Conservation (phyloP, 306 rosid genomes). For the Casuarina cunninghamiana region DNA sequence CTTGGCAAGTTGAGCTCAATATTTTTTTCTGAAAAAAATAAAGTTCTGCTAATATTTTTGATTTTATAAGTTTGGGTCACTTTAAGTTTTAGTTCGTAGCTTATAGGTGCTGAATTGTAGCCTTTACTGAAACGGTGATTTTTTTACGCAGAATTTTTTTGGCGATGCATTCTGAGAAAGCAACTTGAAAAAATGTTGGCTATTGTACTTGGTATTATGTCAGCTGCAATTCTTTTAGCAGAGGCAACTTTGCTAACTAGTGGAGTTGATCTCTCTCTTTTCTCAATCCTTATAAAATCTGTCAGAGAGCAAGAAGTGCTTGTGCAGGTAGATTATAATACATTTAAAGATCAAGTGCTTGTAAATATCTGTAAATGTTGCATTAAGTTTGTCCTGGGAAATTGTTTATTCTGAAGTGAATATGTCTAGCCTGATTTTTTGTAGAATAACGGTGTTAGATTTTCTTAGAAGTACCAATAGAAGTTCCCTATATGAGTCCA, state of each 20-base stretch:
- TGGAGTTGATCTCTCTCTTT: constrained; percentile 75
- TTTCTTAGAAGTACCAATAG: neutral
- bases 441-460: neutral
- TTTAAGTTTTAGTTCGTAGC: neutral
- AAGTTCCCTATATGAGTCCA: neutral
- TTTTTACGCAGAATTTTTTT: constrained; percentile 72
- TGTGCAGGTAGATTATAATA: constrained; percentile 71
- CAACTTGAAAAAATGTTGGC: constrained; percentile 80
- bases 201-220: constrained; percentile 72
- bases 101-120: neutral
- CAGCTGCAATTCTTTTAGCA: constrained; percentile 90
- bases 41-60: neutral
- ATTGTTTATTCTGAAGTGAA: constrained; percentile 6
- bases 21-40: neutral
- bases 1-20: neutral
- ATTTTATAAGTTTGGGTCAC: neutral
- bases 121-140: constrained; percentile 23
- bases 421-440: neutral
- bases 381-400: constrained; percentile 3
- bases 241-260: constrained; percentile 94
- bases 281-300: constrained; percentile 80
- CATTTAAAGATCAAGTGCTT: constrained; percentile 15
- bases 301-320: constrained; percentile 77
- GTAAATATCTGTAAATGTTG: constrained; percentile 9
- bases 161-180: constrained; percentile 88